Conservation (phyloP, 108 stramenopile genomes). For the Halocafeteria seosinensis region DNA sequence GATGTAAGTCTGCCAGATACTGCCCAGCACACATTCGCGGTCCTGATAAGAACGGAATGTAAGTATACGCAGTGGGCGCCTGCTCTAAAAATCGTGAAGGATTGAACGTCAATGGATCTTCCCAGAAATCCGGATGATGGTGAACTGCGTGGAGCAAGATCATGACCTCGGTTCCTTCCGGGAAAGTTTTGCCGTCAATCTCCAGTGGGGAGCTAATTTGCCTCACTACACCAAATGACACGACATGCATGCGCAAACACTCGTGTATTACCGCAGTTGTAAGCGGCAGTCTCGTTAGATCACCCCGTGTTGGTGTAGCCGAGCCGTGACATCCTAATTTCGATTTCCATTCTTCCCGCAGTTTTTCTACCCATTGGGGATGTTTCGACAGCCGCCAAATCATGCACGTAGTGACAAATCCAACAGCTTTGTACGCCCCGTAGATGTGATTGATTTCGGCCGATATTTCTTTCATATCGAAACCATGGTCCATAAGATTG, state of each 20-base stretch:
- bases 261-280: background rate
- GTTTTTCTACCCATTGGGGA: background rate
- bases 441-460: background rate
- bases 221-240: background rate
- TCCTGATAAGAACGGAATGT: background rate
- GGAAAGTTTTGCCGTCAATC: background rate
- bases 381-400: background rate
- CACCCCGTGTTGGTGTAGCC: background rate
- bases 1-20: background rate
- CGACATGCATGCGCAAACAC: background rate
- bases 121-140: background rate
- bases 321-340: background rate
- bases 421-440: conserved; percentile 1
- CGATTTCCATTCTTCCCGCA: background rate
- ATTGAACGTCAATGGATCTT: background rate
- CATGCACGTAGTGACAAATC: background rate
- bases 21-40: background rate
- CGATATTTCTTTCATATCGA: background rate
- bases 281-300: background rate
- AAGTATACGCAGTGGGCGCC: no score
- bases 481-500: background rate
- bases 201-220: background rate
- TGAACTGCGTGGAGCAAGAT: background rate
- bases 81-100: background rate
- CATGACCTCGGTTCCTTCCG: background rate